Evolutionary conservation across 2,329 filamentous ascomycete species (phyloP).

Genomic region (Penicillium thymicola): DNA sequence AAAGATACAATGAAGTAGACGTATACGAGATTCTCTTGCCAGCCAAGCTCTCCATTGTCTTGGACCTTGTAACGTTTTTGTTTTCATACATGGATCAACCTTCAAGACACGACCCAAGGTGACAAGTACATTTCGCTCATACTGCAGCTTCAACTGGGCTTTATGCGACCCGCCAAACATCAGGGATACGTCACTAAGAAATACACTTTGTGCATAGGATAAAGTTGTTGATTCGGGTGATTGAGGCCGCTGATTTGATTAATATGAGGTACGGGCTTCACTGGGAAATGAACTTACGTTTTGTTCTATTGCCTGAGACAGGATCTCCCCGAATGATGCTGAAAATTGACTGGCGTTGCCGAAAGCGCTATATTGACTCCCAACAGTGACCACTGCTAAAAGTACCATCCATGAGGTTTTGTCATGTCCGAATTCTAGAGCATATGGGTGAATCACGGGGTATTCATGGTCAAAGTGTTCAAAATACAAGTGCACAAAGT

Average conservation of each 20-base stretch:
- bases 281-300: background rate
- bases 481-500: constrained; percentile 4
- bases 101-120: constrained; percentile 1
- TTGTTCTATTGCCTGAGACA: background rate
- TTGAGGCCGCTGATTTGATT: background rate
- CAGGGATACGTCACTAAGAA: background rate
- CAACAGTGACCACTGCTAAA: constrained; percentile 1
- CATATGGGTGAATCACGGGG: background rate
- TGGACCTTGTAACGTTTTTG: background rate
- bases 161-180: background rate
- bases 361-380: constrained; percentile 1
- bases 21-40: constrained; percentile 2
- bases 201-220: background rate
- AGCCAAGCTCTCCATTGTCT: background rate
- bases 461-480: constrained; percentile 2
- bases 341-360: background rate
- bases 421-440: background rate
- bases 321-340: background rate
- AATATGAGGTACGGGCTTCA: background rate
- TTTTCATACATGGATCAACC: background rate
- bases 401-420: background rate
- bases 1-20: constrained; percentile 1
- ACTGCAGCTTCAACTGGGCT: background rate
- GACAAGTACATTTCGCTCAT: background rate
- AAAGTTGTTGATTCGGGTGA: background rate